Evolutionary conservation across 495 filamentous ascomycete genomes (phyloP).

Genomic region (Tuber calosporum): DNA sequence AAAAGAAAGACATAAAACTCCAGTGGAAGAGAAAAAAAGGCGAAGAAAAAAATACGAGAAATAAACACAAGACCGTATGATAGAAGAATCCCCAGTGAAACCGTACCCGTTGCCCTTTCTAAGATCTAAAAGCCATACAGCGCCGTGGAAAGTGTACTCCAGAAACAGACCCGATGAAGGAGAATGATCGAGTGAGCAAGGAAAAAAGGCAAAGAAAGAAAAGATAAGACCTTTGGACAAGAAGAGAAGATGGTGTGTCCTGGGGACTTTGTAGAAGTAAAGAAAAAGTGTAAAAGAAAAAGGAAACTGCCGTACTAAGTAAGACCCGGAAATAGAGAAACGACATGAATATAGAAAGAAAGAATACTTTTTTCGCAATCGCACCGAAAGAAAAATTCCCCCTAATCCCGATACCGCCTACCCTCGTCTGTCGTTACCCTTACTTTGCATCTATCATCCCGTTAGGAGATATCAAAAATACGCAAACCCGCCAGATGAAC

Average conservation of each 20-base stretch:
- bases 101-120: slow-evolving; percentile 4
- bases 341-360: not conserved
- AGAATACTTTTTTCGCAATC: not conserved
- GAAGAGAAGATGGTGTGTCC: not conserved
- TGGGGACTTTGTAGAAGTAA: not conserved
- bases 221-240: not conserved
- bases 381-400: not conserved
- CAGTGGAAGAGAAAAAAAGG: not conserved
- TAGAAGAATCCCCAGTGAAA: not conserved
- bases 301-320: not conserved
- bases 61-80: not conserved
- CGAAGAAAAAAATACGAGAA: not conserved
- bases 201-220: not conserved
- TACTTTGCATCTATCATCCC: not conserved
- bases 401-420: not conserved
- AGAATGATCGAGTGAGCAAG: not conserved
- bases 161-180: slow-evolving; percentile 2
- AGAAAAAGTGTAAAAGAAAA: not conserved
- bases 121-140: slow-evolving; percentile 4
- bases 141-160: slow-evolving; percentile 2
- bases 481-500: not conserved
- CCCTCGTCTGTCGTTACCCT: not conserved
- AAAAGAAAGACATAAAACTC: not conserved
- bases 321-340: slow-evolving; percentile 1
- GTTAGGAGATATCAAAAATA: not conserved